Evolutionary conservation across 164 flowering plant genomes (phyloP).

Genomic region (Nelumbo lutea): DNA sequence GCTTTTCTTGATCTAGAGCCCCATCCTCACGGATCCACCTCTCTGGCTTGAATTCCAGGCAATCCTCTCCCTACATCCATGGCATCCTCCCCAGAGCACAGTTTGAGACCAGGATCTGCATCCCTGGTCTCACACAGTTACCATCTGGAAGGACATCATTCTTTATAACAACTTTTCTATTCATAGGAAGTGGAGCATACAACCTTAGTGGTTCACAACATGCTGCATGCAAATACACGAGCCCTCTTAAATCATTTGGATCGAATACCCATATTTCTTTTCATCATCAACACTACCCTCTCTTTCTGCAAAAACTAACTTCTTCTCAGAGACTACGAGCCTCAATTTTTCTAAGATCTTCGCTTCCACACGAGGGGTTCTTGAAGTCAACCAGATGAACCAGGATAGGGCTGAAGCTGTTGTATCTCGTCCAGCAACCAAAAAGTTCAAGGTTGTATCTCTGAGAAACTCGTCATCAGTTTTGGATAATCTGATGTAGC

Average conservation of each 20-base stretch:
- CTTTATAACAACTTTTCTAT: slow-evolving; percentile 20
- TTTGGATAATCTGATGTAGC: slow-evolving; percentile 1
- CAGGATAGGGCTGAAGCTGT: slow-evolving; percentile 32
- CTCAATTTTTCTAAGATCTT: slow-evolving; percentile 27
- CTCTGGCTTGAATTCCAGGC: slow-evolving; percentile 49
- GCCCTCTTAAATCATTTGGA: slow-evolving; percentile 8
- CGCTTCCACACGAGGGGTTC: slow-evolving; percentile 24
- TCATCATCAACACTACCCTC: background rate
- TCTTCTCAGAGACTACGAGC: too few species aligned
- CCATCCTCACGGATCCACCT: slow-evolving; percentile 40
- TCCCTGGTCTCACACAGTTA: slow-evolving; percentile 17
- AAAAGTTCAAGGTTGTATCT: slow-evolving; percentile 23
- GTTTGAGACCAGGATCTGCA: slow-evolving; percentile 15
- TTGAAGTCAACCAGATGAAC: slow-evolving; percentile 33
- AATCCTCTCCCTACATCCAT: slow-evolving; percentile 47
- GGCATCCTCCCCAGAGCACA: slow-evolving; percentile 40
- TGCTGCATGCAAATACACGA: slow-evolving; percentile 39
- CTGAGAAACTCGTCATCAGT: slow-evolving; percentile 23
- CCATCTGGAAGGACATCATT: slow-evolving; percentile 41
- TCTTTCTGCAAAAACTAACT: background rate
- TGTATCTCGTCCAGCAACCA: slow-evolving; percentile 37
- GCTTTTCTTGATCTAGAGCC: slow-evolving; percentile 14
- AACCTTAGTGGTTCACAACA: slow-evolving; percentile 41
- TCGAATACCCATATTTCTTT: slow-evolving; percentile 6
- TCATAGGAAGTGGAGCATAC: slow-evolving; percentile 41